These are phyloP conservation scores for Pseudocercospora musae DNA, from an alignment of 2,329 filamentous ascomycete genomes.

Conservation along the genomic window DNA sequence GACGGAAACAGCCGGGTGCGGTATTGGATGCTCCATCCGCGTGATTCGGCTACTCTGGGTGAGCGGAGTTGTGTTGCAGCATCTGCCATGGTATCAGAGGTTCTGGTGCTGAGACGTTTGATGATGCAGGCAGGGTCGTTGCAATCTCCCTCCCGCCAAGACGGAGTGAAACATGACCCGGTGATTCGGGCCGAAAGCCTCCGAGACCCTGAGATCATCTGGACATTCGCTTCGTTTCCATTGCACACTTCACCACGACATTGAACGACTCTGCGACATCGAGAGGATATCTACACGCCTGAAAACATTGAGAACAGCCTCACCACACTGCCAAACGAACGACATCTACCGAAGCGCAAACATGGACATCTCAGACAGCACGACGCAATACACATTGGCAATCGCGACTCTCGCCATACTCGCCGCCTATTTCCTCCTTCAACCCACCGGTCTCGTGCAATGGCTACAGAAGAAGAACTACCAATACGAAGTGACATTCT, in stretches of 20 bases:
- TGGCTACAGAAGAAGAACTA: conserved; percentile 96
- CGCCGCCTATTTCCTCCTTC: conserved; percentile 40
- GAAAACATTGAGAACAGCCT: not conserved
- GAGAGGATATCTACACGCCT: not conserved
- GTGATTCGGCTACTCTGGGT: no score
- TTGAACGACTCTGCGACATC: not conserved
- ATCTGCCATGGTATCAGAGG: no score
- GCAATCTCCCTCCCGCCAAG: not conserved
- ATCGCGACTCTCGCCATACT: conserved; percentile 57
- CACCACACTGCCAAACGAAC: not conserved
- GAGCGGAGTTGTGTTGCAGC: no score
- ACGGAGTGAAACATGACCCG: not conserved
- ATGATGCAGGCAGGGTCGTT: no score
- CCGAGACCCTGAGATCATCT: not conserved
- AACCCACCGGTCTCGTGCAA: conserved; percentile 60
- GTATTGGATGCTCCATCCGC: no score
- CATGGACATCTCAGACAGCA: conserved; percentile 22
- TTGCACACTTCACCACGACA: not conserved
- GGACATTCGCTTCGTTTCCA: not conserved
- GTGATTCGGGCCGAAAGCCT: not conserved
- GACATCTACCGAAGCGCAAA: not conserved
- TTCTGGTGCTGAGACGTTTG: no score
- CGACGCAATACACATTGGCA: conserved; percentile 50
- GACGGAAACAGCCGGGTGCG: no score
- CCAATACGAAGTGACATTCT: conserved; percentile 96